Evolutionary conservation across 2,329 filamentous ascomycete species (phyloP).

Genomic region (Apiospora koreana): DNA sequence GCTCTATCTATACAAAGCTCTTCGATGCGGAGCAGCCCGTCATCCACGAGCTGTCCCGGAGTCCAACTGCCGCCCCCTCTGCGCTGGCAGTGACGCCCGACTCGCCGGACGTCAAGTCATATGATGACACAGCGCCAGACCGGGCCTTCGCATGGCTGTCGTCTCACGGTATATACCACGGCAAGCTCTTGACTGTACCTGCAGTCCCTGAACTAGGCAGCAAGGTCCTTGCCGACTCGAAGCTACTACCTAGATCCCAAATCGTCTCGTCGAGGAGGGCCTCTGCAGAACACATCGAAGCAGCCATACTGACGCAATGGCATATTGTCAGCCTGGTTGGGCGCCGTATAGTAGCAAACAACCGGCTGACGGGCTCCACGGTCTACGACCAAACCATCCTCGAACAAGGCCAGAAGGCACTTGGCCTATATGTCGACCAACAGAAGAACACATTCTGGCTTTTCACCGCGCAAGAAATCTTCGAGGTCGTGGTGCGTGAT

Average conservation of each 20-base stretch:
- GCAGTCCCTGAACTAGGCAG: slow-evolving; percentile 66
- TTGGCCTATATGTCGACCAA: slow-evolving; percentile 86
- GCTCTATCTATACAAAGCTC: slow-evolving; percentile 81
- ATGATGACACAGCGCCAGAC: slow-evolving; percentile 62
- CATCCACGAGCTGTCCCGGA: slow-evolving; percentile 69
- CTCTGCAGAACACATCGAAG: slow-evolving; percentile 72
- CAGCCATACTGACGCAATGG: slow-evolving; percentile 88
- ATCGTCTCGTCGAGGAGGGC: slow-evolving; percentile 68
- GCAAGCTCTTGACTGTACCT: slow-evolving; percentile 68
- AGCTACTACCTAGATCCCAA: slow-evolving; percentile 72
- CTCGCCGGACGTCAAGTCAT: slow-evolving; percentile 51
- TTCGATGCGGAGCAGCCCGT: slow-evolving; percentile 86
- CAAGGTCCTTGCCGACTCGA: slow-evolving; percentile 77
- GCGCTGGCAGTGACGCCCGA: slow-evolving; percentile 78
- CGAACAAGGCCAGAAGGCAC: slow-evolving; percentile 72
- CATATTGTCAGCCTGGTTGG: slow-evolving; percentile 85
- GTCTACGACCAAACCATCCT: slow-evolving; percentile 89
- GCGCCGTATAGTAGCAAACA: slow-evolving; percentile 79
- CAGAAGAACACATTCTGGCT: slow-evolving; percentile 98
- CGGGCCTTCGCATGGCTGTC: slow-evolving; percentile 89
- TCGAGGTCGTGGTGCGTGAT: slow-evolving; percentile 86
- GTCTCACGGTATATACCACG: slow-evolving; percentile 83
- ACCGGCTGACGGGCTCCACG: slow-evolving; percentile 80
- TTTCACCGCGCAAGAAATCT: slow-evolving; percentile 88
- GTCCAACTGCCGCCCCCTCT: slow-evolving; percentile 62